Conservation (phyloP, 345 rosid species). For the Anacardium occidentale region DNA sequence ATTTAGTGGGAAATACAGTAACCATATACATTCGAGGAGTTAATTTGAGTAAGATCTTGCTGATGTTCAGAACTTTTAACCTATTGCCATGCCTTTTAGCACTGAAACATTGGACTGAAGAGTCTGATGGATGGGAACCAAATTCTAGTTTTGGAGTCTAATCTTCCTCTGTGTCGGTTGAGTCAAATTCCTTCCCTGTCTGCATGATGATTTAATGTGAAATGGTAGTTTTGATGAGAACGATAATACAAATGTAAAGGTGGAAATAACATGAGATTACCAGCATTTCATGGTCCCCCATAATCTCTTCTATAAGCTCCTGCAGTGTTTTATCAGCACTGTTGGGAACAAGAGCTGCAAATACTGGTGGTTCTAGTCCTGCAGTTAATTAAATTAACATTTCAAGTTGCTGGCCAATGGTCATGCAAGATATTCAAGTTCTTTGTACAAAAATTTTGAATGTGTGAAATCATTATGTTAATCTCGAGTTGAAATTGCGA, state of each 20-base stretch:
- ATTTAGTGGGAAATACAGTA: too few species aligned
- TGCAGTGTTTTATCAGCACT: conserved; percentile 66
- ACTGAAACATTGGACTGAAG: too few species aligned
- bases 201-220: conserved; percentile 28
- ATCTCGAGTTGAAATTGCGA: not conserved
- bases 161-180: conserved; percentile 7
- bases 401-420: not conserved
- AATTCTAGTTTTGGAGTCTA: not conserved
- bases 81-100: too few species aligned
- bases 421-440: too few species aligned
- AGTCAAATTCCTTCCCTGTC: conserved; percentile 37
- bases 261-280: conserved; percentile 38
- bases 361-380: conserved; percentile 72
- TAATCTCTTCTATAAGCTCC: conserved; percentile 74
- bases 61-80: not conserved
- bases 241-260: not conserved
- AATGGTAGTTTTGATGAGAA: too few species aligned
- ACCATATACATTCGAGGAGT: not conserved
- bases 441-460: not conserved
- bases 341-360: conserved; percentile 88
- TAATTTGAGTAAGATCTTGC: not conserved
- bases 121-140: not conserved
- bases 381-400: conserved; percentile 15
- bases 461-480: not conserved
- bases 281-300: conserved; percentile 92